Conservation (phyloP, 1,284 basidiomycete species). For the Trichosporon ovoides region DNA sequence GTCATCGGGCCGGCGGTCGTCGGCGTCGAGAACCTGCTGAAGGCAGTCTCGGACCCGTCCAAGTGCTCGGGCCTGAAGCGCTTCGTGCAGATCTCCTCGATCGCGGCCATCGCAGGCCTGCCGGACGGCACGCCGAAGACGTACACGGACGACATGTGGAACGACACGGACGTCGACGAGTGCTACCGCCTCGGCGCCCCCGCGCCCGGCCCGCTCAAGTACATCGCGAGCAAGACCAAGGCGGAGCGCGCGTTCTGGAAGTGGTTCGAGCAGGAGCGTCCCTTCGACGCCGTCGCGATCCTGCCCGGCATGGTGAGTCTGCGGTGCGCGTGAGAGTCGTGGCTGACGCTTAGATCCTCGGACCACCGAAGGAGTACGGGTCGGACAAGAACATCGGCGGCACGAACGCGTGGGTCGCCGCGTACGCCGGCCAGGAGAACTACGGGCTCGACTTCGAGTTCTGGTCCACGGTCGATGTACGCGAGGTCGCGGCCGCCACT, state of each 20-base stretch:
- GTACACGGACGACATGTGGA: conserved; percentile 55
- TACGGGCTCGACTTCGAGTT: not conserved
- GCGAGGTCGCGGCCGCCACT: conserved; percentile 11
- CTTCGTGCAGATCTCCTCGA: conserved; percentile 9
- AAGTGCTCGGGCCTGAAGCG: not conserved
- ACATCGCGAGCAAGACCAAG: conserved; percentile 23
- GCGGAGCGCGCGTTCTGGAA: conserved; percentile 36
- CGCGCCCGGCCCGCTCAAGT: conserved; percentile 4
- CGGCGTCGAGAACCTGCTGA: conserved; percentile 3
- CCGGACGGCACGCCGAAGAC: conserved; percentile 7
- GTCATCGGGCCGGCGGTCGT: conserved; percentile 2
- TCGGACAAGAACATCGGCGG: conserved; percentile 1
- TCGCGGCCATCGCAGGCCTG: not conserved
- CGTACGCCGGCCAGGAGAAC: not conserved
- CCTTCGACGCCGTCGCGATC: conserved; percentile 16
- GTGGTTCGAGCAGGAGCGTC: conserved; percentile 14
- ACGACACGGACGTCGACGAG: conserved; percentile 46
- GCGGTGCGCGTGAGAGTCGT: not conserved
- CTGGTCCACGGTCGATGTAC: conserved; percentile 11
- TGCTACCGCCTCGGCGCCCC: conserved; percentile 5
- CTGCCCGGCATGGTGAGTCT: conserved; percentile 11
- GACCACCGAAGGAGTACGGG: conserved; percentile 3
- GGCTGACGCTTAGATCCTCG: not conserved
- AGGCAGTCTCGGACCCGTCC: not conserved
- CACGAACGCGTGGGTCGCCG: conserved; percentile 3